A percentile compares a stretch with the other conserved stretches of the same genome.
Evolutionary conservation across 345 rosid species (phyloP).

Genomic region (Anacardium occidentale): DNA sequence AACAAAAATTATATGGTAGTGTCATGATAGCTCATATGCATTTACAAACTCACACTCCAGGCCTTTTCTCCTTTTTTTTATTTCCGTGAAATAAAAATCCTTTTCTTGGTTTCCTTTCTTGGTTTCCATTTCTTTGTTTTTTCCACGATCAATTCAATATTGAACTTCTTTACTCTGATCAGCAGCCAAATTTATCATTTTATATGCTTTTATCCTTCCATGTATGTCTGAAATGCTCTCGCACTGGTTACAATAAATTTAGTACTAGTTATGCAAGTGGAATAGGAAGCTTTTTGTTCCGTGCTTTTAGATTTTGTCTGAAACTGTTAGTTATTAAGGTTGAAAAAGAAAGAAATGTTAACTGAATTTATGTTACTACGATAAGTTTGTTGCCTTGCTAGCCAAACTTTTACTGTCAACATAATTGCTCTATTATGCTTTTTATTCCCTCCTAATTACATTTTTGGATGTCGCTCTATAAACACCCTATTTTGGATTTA

Average conservation of each 20-base stretch:
- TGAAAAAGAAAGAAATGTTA: background rate
- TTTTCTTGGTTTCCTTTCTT: too few relatives aligned
- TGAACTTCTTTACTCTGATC: background rate
- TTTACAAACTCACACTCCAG: background rate
- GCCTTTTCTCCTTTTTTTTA: background rate
- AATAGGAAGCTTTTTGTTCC: background rate
- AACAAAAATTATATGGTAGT: too few relatives aligned
- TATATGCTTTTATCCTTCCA: background rate
- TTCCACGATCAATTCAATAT: background rate
- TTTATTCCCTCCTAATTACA: background rate
- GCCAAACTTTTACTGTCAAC: background rate
- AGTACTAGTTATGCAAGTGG: conserved; percentile 2
- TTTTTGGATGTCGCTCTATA: too few relatives aligned
- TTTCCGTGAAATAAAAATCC: background rate
- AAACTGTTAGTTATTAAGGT: background rate
- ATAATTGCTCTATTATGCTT: background rate
- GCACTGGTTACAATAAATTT: background rate
- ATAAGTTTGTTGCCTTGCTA: background rate
- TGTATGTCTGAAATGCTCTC: background rate
- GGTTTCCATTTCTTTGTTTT: background rate
- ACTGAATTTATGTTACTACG: background rate
- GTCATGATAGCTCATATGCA: too few relatives aligned
- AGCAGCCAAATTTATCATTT: background rate
- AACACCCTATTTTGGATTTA: too few relatives aligned
- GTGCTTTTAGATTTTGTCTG: background rate